These are phyloP conservation scores for Apophysomyces ossiformis DNA, from an alignment of 371 early-diverging fungal genomes.

Conservation along the genomic window DNA sequence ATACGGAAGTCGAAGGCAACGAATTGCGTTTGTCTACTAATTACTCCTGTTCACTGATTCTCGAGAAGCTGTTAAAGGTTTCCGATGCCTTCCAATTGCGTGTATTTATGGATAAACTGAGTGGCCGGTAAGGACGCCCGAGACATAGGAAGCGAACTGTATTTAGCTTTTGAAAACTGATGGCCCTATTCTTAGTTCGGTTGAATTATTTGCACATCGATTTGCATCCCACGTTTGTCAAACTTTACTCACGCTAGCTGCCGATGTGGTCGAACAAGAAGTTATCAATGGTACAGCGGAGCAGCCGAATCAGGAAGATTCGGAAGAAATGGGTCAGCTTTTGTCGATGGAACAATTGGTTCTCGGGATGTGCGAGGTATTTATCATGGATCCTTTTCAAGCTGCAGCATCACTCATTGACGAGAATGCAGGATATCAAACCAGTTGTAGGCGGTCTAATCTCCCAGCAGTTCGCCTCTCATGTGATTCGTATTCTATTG, in stretches of 20 bases:
- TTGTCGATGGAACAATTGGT: constrained; percentile 73
- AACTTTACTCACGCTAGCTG: constrained; percentile 73
- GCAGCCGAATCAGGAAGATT: constrained; percentile 28
- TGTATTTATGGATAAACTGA: constrained; percentile 68
- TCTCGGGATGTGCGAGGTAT: constrained; percentile 56
- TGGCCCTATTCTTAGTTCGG: constrained; percentile 37
- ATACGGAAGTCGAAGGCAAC: constrained; percentile 75
- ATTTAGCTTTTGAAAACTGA: not conserved
- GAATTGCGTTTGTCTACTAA: constrained; percentile 77
- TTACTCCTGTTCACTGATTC: constrained; percentile 75
- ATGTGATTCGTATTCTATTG: constrained; percentile 72
- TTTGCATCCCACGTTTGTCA: constrained; percentile 89
- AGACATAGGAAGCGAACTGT: not conserved
- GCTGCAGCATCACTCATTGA: not conserved
- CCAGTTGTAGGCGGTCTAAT: constrained; percentile 70
- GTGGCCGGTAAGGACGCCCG: constrained; percentile 56
- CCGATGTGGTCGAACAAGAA: constrained; percentile 77
- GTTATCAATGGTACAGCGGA: constrained; percentile 45
- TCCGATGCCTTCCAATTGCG: constrained; percentile 78
- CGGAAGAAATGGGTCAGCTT: constrained; percentile 50
- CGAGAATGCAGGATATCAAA: constrained; percentile 51
- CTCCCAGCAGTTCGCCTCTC: constrained; percentile 77
- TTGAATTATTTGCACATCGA: constrained; percentile 77
- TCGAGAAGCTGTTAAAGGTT: constrained; percentile 77
- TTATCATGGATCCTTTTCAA: not conserved